phyloP scores from a whole-genome alignment of 768 basidiomycete species.

The Leccinum obscurum region DNA sequence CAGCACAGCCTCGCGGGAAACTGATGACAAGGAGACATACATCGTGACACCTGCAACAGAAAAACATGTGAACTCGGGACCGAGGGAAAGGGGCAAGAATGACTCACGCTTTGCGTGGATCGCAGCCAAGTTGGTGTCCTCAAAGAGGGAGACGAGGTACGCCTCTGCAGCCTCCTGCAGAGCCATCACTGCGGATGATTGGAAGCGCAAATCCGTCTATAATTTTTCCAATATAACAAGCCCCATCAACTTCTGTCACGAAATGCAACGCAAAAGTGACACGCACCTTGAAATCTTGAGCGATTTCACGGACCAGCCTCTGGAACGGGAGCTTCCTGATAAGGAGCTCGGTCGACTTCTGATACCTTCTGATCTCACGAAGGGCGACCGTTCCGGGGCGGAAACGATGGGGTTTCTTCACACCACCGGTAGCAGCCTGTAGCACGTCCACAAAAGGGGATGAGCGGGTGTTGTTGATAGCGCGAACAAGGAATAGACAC shows the following conservation, averaged over 20 bases:
- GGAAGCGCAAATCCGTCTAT: slow-evolving; percentile 91
- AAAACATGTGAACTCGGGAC: slow-evolving; percentile 13
- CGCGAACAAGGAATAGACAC: slow-evolving; percentile 27
- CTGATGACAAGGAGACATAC: slow-evolving; percentile 35
- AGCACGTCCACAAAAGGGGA: slow-evolving; percentile 5
- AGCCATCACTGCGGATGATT: slow-evolving; percentile 92
- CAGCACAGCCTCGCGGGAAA: background rate
- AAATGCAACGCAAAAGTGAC: background rate
- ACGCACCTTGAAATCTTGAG: slow-evolving; percentile 92
- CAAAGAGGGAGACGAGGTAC: slow-evolving; percentile 83
- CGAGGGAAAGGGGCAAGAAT: background rate
- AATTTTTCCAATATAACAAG: slow-evolving; percentile 7
- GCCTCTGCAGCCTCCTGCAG: slow-evolving; percentile 93
- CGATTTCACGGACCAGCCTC: slow-evolving; percentile 94
- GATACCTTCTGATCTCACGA: slow-evolving; percentile 97
- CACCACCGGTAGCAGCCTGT: slow-evolving; percentile 87
- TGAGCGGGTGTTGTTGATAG: slow-evolving; percentile 5
- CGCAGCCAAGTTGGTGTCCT: slow-evolving; percentile 89
- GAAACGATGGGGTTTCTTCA: slow-evolving; percentile 99
- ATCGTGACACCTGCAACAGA: slow-evolving; percentile 50
- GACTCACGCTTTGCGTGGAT: slow-evolving; percentile 80
- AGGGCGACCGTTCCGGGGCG: slow-evolving; percentile 97
- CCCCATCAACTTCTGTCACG: background rate
- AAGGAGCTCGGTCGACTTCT: slow-evolving; percentile 98
- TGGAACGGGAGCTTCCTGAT: slow-evolving; percentile 99